Evolutionary conservation across 2,329 filamentous ascomycete species (phyloP), one percentile per base, ranked within the genome.

Genomic region (Podosphaera fusca): DNA sequence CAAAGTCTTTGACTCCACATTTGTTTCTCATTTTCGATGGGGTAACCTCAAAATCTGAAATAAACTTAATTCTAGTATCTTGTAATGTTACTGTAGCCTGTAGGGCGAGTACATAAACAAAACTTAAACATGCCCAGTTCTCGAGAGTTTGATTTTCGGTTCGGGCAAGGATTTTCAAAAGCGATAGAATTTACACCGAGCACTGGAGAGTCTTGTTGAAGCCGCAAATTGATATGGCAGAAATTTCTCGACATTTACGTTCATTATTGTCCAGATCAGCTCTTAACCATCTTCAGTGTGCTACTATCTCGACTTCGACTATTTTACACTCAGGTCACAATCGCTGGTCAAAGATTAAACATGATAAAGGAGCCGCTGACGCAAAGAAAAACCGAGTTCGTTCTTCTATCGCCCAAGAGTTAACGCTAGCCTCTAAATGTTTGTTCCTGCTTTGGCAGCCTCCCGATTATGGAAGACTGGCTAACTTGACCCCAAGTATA

Each of bases 321-420:
- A 58, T 64, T 6, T 65, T 70, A 12, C 70, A 71, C 59, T 82
- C 84, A 31, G 88, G 88, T 12, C 88, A 95, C 71, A 95, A 84
- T 70, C 85, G 88, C 68, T 98, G 92, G 92, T 88, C 87, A 58
- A 94, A 92, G 66, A 96, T 95, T 71, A 86, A 84, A 67, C 92
- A 96, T 69, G 87, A 92, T 69, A 98, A 98, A 70, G 88, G 84
- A 55, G 86, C 83, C 60, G 84, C 82, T 58, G 92, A 98, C 69
- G 77, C 76, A 59, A 82, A 82, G 63, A 95, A 89, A 70, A 87
- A 81, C 70, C 77, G 76, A 49, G 75, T 82, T 63, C 82, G 88
- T 35, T 78, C 76, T 52, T 69, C 75, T 50, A 77, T 94, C 63
- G 76, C 82, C 30, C 82, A 85, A 62, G 79, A 84, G 59, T 83